Conservation (phyloP, 2,329 filamentous ascomycete species). For the Calonectria multiphialidica region DNA sequence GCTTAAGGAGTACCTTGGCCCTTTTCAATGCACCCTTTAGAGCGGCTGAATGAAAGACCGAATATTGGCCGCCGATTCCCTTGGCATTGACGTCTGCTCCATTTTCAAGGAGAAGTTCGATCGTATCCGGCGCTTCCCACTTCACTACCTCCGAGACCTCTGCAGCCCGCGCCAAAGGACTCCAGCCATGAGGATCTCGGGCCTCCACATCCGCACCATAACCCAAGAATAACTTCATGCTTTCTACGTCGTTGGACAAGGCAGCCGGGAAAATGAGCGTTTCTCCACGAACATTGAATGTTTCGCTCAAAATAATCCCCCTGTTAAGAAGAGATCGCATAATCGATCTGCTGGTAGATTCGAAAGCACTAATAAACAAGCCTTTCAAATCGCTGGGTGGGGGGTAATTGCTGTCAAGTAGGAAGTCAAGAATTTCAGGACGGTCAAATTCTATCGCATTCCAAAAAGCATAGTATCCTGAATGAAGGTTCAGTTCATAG, state of each 20-base stretch:
- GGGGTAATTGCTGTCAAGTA: not conserved
- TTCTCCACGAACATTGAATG: rapidly evolving
- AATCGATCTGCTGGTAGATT: not conserved
- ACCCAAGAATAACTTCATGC: not conserved
- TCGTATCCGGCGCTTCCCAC: not conserved
- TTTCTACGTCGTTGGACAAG: not conserved
- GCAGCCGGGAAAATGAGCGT: not conserved
- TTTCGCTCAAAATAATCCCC: not conserved
- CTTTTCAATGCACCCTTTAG: rapidly evolving
- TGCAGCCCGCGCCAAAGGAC: not conserved
- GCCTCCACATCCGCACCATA: not conserved
- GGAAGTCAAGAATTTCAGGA: not conserved
- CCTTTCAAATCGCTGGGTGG: not conserved
- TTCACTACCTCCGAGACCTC: no score
- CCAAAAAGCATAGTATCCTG: not conserved
- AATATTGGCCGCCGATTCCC: not conserved
- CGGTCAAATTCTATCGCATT: not conserved
- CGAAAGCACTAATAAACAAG: not conserved
- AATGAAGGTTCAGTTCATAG: not conserved
- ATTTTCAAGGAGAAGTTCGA: not conserved
- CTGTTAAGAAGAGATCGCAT: not conserved
- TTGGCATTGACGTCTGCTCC: not conserved
- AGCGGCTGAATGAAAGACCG: not conserved
- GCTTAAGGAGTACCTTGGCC: not conserved
- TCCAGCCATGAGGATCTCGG: not conserved